Percentiles rank a stretch among this genome's conserved stretches.
phyloP scores from a whole-genome alignment of 2,329 filamentous ascomycete genomes.

The Thelonectria discophora region DNA sequence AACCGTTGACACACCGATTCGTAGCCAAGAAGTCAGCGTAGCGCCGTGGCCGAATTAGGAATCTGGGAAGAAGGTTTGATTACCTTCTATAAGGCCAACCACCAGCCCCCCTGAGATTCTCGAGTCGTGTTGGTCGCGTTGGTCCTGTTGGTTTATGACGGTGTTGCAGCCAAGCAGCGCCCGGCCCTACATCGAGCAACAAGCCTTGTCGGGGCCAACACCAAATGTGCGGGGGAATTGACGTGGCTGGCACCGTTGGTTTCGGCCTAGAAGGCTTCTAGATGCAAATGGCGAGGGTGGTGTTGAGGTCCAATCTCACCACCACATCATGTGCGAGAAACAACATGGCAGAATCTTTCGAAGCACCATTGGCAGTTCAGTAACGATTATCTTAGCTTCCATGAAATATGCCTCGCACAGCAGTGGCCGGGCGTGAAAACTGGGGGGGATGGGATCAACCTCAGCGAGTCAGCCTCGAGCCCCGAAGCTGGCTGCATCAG shows the following conservation, averaged over 20 bases:
- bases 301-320: neutral
- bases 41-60: slow-evolving; percentile 1
- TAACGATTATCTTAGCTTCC: neutral
- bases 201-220: neutral
- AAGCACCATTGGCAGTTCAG: neutral
- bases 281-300: slow-evolving; percentile 11
- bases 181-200: slow-evolving; percentile 2
- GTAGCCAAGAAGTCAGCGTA: neutral
- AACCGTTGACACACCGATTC: slow-evolving; percentile 14
- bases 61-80: slow-evolving; percentile 20
- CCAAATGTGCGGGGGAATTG: slow-evolving; percentile 2
- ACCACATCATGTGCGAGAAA: neutral
- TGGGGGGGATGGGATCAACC: neutral
- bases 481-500: neutral
- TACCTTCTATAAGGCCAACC: slow-evolving; percentile 8
- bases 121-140: slow-evolving; percentile 19
- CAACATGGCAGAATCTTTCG: neutral
- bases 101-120: neutral
- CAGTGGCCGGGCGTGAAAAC: neutral
- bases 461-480: neutral
- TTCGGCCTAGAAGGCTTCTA: slow-evolving; percentile 31
- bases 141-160: neutral
- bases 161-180: slow-evolving; percentile 1
- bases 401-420: neutral
- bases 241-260: slow-evolving; percentile 10